A percentile compares a stretch with the other conserved stretches of the same genome.
Conservation (phyloP, 1,139 yeast genomes). For the Pichia sp. region DNA sequence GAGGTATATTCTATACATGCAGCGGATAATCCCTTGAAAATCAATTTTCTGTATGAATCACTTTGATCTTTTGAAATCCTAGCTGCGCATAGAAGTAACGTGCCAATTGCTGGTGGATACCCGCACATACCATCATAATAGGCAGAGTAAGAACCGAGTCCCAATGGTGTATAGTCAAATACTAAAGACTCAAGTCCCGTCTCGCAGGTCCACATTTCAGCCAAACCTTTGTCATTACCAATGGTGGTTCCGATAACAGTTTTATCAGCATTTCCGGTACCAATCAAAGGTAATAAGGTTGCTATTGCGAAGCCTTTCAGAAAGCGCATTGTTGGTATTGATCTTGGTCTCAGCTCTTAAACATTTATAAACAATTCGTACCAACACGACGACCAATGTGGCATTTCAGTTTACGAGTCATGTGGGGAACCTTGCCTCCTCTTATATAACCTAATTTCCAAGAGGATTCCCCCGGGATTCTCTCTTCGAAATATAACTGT, state of each 20-base stretch:
- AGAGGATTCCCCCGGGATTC: too few species aligned
- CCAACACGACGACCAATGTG: too few species aligned
- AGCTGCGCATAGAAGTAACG: slow-evolving; percentile 22
- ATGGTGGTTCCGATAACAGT: not conserved
- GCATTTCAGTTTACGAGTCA: too few species aligned
- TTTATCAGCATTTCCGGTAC: not conserved
- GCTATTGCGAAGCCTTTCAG: too few species aligned
- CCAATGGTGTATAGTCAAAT: slow-evolving; percentile 10
- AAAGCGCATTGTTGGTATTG: too few species aligned
- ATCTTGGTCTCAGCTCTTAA: too few species aligned
- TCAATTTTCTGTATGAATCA: slow-evolving; percentile 6
- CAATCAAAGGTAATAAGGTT: too few species aligned
- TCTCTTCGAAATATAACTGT: too few species aligned
- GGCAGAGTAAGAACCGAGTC: slow-evolving; percentile 1
- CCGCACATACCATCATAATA: slow-evolving; percentile 16
- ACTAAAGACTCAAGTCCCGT: slow-evolving; percentile 1
- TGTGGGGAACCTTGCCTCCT: too few species aligned
- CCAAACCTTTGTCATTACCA: not conserved
- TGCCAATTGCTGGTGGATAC: slow-evolving; percentile 24
- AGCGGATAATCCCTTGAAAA: slow-evolving; percentile 15
- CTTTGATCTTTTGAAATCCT: slow-evolving; percentile 12
- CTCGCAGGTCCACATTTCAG: slow-evolving; percentile 1
- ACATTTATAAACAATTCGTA: too few species aligned
- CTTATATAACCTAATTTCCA: too few species aligned
- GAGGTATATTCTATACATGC: slow-evolving; percentile 15